Percentiles rank a stretch among this genome's conserved stretches.
phyloP scores from a whole-genome alignment of 352 stramenopile genomes.

The Aphanomyces astaci region DNA sequence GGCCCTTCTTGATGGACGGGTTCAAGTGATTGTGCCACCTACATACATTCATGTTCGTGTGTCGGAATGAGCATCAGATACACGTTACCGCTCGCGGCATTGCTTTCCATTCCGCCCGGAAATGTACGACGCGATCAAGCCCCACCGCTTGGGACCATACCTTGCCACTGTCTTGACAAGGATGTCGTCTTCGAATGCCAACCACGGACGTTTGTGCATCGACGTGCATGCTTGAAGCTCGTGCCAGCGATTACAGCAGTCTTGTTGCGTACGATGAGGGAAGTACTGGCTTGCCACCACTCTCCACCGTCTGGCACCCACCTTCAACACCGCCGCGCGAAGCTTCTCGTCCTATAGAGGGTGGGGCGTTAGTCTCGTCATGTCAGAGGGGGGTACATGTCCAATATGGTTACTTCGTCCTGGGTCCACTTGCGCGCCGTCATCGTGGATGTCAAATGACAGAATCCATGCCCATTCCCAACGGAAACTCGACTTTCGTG shows the following conservation, averaged over 20 bases:
- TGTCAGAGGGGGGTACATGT: background rate
- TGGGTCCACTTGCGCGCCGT: background rate
- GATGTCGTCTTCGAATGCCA: conserved; percentile 27
- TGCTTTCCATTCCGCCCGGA: conserved; percentile 44
- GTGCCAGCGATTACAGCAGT: conserved; percentile 66
- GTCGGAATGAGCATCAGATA: too few relatives aligned
- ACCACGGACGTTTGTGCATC: conserved; percentile 29
- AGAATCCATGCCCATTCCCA: background rate
- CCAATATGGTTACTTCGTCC: background rate
- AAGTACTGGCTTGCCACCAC: conserved; percentile 42
- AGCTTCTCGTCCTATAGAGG: conserved; percentile 53
- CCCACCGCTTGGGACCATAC: conserved; percentile 23
- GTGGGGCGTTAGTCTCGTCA: too few relatives aligned
- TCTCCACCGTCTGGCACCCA: conserved; percentile 75
- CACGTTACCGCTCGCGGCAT: conserved; percentile 59
- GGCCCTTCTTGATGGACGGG: conserved; percentile 70
- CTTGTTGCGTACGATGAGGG: conserved; percentile 31
- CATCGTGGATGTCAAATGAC: background rate
- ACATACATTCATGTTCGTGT: too few relatives aligned
- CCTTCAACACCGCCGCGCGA: conserved; percentile 52
- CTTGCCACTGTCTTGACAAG: conserved; percentile 12
- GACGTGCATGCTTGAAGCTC: conserved; percentile 39
- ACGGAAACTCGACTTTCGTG: background rate
- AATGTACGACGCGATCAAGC: conserved; percentile 22
- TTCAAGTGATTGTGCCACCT: conserved; percentile 68